Evolutionary conservation across 345 rosid species (phyloP).

Genomic region (Rhizophora mangle): DNA sequence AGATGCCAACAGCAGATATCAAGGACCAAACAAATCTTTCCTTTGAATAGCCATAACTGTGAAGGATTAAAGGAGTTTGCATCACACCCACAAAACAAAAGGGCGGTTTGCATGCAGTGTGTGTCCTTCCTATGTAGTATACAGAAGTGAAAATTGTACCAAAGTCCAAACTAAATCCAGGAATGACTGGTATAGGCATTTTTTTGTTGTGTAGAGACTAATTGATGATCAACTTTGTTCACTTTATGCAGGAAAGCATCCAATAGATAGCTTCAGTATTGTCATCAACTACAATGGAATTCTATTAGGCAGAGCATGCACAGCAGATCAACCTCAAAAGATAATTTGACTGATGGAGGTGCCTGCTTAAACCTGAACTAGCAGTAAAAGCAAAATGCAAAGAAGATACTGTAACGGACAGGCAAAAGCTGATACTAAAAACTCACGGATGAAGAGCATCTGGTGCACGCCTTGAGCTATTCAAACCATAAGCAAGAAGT

Average conservation of each 20-base stretch:
- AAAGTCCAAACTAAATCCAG: no score
- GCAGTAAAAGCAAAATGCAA: slow-evolving; percentile 7
- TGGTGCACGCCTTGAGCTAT: slow-evolving; percentile 98
- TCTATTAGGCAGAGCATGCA: not conserved
- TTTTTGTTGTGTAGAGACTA: not conserved
- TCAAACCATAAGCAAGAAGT: slow-evolving; percentile 93
- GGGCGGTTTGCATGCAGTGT: not conserved
- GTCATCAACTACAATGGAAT: not conserved
- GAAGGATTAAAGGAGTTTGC: slow-evolving; percentile 5
- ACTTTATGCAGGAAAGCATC: slow-evolving; percentile 2
- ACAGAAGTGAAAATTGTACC: no score
- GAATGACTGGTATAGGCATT: no score
- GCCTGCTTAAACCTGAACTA: not conserved
- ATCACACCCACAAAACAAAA: not conserved
- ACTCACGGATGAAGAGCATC: slow-evolving; percentile 98
- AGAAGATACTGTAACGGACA: not conserved
- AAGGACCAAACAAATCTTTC: slow-evolving; percentile 99
- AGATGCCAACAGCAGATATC: slow-evolving; percentile 98
- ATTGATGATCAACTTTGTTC: not conserved
- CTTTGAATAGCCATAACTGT: slow-evolving; percentile 95
- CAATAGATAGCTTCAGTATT: not conserved
- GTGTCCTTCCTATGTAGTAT: no score
- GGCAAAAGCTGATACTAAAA: slow-evolving; percentile 4
- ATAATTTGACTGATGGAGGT: not conserved
- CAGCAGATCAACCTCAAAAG: not conserved